phyloP scores from a whole-genome alignment of 2,329 filamentous ascomycete species.

The Ceratocystis colombiana region DNA sequence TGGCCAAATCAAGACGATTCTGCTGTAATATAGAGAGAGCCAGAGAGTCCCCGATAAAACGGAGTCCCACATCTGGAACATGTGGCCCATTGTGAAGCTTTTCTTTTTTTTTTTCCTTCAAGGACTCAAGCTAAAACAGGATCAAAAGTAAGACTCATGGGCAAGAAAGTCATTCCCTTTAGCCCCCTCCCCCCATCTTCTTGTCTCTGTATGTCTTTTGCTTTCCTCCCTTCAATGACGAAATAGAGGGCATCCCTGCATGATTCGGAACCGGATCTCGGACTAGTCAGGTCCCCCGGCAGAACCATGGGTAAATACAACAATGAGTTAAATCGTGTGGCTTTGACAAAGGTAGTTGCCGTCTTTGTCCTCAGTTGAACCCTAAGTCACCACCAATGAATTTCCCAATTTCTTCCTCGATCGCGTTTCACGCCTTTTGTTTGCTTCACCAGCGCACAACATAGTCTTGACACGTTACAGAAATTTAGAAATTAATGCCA shows the following conservation, averaged over 20 bases:
- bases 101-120: background rate
- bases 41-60: background rate
- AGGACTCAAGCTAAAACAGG: background rate
- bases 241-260: conserved; percentile 1
- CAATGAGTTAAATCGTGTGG: background rate
- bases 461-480: background rate
- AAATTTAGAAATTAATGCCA: background rate
- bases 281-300: conserved; percentile 1
- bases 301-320: background rate
- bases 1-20: too few relatives aligned
- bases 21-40: too few relatives aligned
- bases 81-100: conserved; percentile 1
- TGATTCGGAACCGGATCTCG: conserved; percentile 2
- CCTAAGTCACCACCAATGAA: background rate
- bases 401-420: background rate
- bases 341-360: too few relatives aligned
- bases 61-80: background rate
- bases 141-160: background rate
- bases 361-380: background rate
- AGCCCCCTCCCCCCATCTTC: background rate
- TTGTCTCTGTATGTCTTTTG: too few relatives aligned
- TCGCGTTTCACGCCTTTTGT: background rate
- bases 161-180: background rate
- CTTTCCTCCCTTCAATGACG: conserved; percentile 8
- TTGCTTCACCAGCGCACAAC: background rate